These are phyloP conservation scores for Pseudozyma tsukubaensis DNA, from an alignment of 1,284 basidiomycete species.

Conservation along the genomic window DNA sequence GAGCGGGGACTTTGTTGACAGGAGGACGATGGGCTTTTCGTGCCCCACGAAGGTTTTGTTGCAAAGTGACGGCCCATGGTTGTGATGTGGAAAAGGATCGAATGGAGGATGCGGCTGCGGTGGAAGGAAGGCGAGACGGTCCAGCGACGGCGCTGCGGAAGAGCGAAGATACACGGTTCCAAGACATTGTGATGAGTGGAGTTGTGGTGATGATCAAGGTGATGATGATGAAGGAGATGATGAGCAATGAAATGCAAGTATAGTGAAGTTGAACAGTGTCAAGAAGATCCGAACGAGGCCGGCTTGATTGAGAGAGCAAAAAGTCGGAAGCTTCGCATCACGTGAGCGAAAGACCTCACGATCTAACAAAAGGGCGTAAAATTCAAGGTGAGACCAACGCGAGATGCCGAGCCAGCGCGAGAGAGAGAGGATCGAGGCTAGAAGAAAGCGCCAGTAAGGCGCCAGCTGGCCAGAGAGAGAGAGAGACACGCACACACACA, in stretches of 20 bases:
- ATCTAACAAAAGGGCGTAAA: constrained; percentile 5
- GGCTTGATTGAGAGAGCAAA: neutral
- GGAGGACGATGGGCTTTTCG: constrained; percentile 68
- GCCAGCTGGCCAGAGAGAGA: neutral
- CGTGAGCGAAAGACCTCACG: neutral
- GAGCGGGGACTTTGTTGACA: constrained; percentile 65
- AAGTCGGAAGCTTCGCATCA: neutral
- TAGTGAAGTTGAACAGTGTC: neutral
- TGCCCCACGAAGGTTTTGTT: constrained; percentile 66
- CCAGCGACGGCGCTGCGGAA: constrained; percentile 29
- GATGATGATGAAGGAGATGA: neutral
- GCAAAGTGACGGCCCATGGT: constrained; percentile 57
- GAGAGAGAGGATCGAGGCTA: neutral
- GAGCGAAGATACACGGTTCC: constrained; percentile 16
- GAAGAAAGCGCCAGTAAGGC: neutral
- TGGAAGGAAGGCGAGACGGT: constrained; percentile 23
- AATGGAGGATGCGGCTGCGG: neutral
- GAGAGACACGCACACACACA: neutral
- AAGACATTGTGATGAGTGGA: constrained; percentile 11
- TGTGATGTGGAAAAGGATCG: constrained; percentile 59
- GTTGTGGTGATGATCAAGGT: neutral
- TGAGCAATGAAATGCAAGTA: neutral
- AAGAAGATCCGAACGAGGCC: neutral
- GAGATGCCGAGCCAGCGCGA: neutral
- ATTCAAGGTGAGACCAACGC: constrained; percentile 1